These are phyloP conservation scores for Rhizopogon vesiculosus DNA, from an alignment of 768 basidiomycete species.

Conservation along the genomic window DNA sequence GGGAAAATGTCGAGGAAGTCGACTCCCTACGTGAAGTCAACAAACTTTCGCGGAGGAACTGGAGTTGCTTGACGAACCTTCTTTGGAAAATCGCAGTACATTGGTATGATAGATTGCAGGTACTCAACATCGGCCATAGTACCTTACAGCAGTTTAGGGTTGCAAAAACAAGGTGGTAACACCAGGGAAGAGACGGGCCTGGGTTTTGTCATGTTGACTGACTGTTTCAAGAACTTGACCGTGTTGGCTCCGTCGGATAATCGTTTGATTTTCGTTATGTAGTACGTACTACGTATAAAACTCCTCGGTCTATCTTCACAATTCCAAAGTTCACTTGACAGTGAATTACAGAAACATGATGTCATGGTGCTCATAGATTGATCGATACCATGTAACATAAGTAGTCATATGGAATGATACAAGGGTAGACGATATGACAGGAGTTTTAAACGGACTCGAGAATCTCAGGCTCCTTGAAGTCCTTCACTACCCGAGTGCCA, in stretches of 20 bases:
- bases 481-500: constrained; percentile 88
- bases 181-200: not conserved
- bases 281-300: too few relatives aligned
- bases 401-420: constrained; percentile 30
- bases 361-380: constrained; percentile 32
- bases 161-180: not conserved
- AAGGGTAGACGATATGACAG: constrained; percentile 29
- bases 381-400: constrained; percentile 33
- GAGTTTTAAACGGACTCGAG: constrained; percentile 80
- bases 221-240: too few relatives aligned
- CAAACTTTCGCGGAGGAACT: not conserved
- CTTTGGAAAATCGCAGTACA: constrained; percentile 82
- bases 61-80: constrained; percentile 47
- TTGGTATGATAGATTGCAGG: constrained; percentile 55
- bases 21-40: constrained; percentile 59
- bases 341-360: not conserved
- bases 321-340: too few relatives aligned
- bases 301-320: too few relatives aligned
- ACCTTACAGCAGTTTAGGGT: not conserved
- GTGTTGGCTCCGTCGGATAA: too few relatives aligned
- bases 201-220: too few relatives aligned
- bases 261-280: too few relatives aligned
- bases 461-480: constrained; percentile 97
- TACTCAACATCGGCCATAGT: constrained; percentile 74
- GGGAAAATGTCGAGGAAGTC: constrained; percentile 95